Base-by-base conservation (phyloP, 345 rosid genomes). In the rapeseed (Brassica napus) region DNA sequence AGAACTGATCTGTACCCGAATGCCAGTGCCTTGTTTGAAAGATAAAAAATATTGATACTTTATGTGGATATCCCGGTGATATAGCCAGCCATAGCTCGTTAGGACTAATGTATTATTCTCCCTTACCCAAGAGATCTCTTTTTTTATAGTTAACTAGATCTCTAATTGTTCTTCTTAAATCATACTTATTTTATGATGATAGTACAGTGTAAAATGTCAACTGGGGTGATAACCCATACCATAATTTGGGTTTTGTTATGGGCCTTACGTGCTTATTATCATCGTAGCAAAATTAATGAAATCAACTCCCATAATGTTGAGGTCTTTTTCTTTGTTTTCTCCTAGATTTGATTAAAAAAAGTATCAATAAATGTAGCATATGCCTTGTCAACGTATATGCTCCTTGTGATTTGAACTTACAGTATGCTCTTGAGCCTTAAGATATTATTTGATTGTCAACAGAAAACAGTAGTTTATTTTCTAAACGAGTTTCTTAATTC, bases 401-500 rank as follows among this genome's bases (percentile, higher is more conserved):
- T 64, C 6, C 44, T 54, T 54, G 60, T 72, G 67, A 65, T 78
- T 65, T 65, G 14, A 57, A 54, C 0, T 12, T 18, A 14, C 47
- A 55, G 21, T 39, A 77, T 70, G 52, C 62, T 59, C 32, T 59
- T 10, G 15, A 58, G 63, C 37, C 34, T 52, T 34, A 6, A 65
- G 65, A 72, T 65, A 65, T 57, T 39, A 70, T 8, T 44, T 58
- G 18, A n/a, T 66, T 59, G 77, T 66, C 82, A 79, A 73, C 64
- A 59, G 4, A 73, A 71, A 79, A 57, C 42, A 66, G 6, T 59
- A 66, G 5, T 72, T 72, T 79, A 42, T 18, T 58, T 65, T 47
- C 64, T 11, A 57, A 78, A 79, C 66, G 78, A 79, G 71, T 74
- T 79, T 52, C 60, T 24, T 47, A 59, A 68, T 79, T 67, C 24